These are phyloP conservation scores for Talaromyces sp. DNA, from an alignment of 2,329 filamentous ascomycete species.

Conservation along the genomic window DNA sequence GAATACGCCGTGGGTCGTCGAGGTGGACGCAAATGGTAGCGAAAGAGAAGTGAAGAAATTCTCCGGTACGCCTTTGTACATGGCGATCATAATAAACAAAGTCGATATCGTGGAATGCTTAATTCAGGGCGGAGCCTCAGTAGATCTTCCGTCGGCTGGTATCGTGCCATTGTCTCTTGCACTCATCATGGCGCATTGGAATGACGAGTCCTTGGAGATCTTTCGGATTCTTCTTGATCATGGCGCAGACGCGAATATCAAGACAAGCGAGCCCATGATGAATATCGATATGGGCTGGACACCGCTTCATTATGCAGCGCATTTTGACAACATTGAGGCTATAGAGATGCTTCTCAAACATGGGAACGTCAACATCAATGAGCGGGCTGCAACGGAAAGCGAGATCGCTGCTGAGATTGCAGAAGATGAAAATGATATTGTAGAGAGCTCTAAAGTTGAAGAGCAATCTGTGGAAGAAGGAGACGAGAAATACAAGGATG, in stretches of 20 bases:
- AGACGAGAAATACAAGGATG: neutral
- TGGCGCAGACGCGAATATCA: neutral
- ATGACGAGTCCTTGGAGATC: neutral
- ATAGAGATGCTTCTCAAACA: neutral
- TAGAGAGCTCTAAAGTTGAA: neutral
- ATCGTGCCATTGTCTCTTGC: neutral
- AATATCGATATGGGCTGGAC: neutral
- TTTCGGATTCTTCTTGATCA: conserved; percentile 2
- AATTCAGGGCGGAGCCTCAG: neutral
- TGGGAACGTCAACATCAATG: neutral
- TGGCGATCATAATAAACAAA: neutral
- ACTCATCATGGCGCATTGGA: neutral
- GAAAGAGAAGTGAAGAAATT: neutral
- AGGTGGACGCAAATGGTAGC: neutral
- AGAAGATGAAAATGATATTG: neutral
- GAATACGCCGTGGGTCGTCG: neutral
- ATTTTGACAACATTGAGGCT: neutral
- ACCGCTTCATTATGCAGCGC: neutral
- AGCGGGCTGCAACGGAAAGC: neutral
- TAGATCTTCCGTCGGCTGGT: neutral
- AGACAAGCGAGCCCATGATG: neutral
- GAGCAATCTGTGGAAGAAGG: neutral
- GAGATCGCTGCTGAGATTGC: neutral
- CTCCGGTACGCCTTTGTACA: neutral
- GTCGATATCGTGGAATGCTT: neutral